phyloP scores from a whole-genome alignment of 164 flowering plant genomes.

The Pachysandra terminalis region DNA sequence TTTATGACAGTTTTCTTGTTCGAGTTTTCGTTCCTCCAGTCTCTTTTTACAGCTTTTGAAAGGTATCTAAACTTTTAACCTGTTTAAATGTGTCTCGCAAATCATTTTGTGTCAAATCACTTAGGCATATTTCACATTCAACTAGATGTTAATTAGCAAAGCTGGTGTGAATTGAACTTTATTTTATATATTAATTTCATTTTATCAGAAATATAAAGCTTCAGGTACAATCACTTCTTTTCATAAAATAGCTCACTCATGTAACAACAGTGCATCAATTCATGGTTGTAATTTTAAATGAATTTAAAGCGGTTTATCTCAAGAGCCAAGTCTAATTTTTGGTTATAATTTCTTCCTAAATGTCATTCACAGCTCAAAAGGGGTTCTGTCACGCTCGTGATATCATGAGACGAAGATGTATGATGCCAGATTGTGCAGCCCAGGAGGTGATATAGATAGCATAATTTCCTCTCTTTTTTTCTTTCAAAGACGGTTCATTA shows the following conservation, averaged over 20 bases:
- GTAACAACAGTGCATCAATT: neutral
- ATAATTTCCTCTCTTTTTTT: neutral
- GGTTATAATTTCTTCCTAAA: neutral
- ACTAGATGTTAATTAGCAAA: too few species aligned
- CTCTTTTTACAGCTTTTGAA: too few species aligned
- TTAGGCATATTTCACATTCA: too few species aligned
- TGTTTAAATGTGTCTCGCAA: too few species aligned
- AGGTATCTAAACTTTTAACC: too few species aligned
- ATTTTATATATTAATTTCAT: neutral
- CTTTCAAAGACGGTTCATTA: neutral
- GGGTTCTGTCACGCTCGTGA: constrained; percentile 71
- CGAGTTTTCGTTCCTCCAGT: neutral
- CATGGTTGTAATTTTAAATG: neutral
- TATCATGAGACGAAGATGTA: neutral
- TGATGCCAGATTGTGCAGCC: neutral
- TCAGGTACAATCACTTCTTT: neutral
- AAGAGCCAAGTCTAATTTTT: constrained; percentile 37
- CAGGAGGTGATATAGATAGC: neutral
- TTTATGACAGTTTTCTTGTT: neutral
- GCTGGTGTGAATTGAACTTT: neutral
- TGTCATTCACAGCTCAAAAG: constrained; percentile 65
- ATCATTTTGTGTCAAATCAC: too few species aligned
- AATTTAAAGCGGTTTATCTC: constrained; percentile 84
- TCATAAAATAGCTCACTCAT: neutral
- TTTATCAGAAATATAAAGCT: neutral